Base-by-base conservation (phyloP, 805 yeast genomes). In the Cyberlindnera galapagoensis region DNA sequence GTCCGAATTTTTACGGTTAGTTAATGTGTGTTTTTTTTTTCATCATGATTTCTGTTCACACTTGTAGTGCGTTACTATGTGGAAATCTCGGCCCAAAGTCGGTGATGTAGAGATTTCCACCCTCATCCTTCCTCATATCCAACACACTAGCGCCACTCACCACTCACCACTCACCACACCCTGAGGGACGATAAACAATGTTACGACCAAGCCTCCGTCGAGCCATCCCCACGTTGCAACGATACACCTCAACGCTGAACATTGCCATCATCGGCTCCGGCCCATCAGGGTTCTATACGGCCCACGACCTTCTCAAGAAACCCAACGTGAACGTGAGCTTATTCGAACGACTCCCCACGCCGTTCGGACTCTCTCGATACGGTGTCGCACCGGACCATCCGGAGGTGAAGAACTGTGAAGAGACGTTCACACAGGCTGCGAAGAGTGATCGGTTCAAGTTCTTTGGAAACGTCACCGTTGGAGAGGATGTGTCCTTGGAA, bases 331-430 rank as follows among this genome's bases (percentile, higher is more conserved):
- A 31, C 9, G 66, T 88, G 4, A 92, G 85, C 39, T 66, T 90
- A 56, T 87, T 77, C 62, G 99, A 92, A 50, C 69, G 74, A 40
- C 61, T 78, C 17, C 95, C 97, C 0, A 78, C 87, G 6, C 98
- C 98, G 0, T 90, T 71, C 60, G 99, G 99, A 0, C 65, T 92
- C 21, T 77, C 88, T 25, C 60, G 99, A 21, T 88, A 73, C 52
- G 99, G 99, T 2, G 97, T 92, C n/a, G 97, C 98, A 0, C 99
- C 99, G 3, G 99, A 92, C 58, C 97, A 92, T 57, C 95, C 96
- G 0, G 97, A 92, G 49, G 97, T 92, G 20, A 90, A 88, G 54
- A 77, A 77, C 38, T 82, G 92, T 47, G 70, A 65, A 31, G 64
- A 81, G 13, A 77, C 87, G 32, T 80, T 92, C 51, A 69, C 67